Evolutionary conservation across 805 yeast genomes (phyloP), one percentile per base, ranked within the genome.

Genomic region (Sugiyamaella marilandica): DNA sequence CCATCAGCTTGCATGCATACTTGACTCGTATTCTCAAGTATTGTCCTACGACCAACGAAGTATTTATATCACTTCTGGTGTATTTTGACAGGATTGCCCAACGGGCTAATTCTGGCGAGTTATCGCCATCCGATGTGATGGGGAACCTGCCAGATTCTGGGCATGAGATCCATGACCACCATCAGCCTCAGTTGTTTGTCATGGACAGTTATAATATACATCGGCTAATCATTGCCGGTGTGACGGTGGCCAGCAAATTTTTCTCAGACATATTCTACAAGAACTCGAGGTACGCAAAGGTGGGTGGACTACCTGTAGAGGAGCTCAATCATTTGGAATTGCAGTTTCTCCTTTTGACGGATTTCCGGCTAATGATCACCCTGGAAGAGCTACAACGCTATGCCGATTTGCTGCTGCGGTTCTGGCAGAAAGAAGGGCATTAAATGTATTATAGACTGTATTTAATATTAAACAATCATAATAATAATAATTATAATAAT

Each of bases 1-100:
- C 95, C n/a, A 94, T 94, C 50, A 81, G 91, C 10, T 77, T 94
- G 46, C 90, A 89, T 62, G 94, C 95, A 18, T 94, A 94, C 66
- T 76, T 94, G 55, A 80, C 88, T 41, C 82, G 99, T 65, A 92
- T 94, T 29, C 80, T 92, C 66, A 92, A 92, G 70, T 94, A 94
- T 71, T 94, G 99, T 68, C 98, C 99, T 0, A 94, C 94, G n/a
- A 91, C 99, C 2, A 92, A 92, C 69, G 98, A 94, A 67, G 98
- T 94, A 33, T 94, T 91, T 68, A 72, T 94, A 46, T 84, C 96
- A 36, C 71, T 94, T 34, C 75, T 94, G 62, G 97, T 94, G 31
- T 94, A 94, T 68, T 90, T 94, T 71, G 99, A 94, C 70, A 74
- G 98, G 57, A 89, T 92, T 44, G 94, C 96, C 16, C 87, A 87